These are phyloP conservation scores for Globisporangium takayamanum DNA, from an alignment of 352 stramenopile species.

Conservation along the genomic window DNA sequence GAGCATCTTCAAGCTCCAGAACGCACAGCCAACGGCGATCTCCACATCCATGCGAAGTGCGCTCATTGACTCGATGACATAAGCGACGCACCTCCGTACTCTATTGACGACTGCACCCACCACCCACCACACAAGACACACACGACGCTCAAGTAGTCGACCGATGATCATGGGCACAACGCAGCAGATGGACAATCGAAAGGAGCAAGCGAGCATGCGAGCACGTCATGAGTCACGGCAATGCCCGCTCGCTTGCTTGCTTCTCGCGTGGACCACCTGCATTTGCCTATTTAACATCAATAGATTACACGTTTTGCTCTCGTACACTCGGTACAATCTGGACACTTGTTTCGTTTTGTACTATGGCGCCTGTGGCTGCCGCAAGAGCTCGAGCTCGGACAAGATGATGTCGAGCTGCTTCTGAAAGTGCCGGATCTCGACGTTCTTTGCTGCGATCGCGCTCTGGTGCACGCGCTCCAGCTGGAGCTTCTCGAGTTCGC, in stretches of 20 bases:
- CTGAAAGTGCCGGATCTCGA: constrained; percentile 74
- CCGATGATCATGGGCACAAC: no score
- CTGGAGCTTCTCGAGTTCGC: constrained; percentile 58
- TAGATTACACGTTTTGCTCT: constrained; percentile 16
- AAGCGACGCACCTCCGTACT: constrained; percentile 27
- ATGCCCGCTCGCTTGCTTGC: no score
- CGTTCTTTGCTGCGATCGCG: constrained; percentile 67
- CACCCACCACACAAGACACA: background rate
- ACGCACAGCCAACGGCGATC: constrained; percentile 77
- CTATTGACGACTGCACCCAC: constrained; percentile 7
- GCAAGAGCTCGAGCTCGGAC: constrained; percentile 41
- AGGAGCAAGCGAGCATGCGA: no score
- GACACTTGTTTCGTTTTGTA: constrained; percentile 5
- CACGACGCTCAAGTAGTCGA: no score
- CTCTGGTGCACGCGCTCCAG: constrained; percentile 46
- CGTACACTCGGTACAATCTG: constrained; percentile 4
- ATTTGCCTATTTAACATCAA: constrained; percentile 17
- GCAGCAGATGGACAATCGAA: no score
- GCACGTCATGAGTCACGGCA: no score
- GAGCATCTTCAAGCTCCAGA: constrained; percentile 98
- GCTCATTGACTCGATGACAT: constrained; percentile 89
- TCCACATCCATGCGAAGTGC: constrained; percentile 79
- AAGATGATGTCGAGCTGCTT: constrained; percentile 66
- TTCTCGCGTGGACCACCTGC: background rate
- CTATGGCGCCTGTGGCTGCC: constrained; percentile 15